Evolutionary conservation across 164 flowering plant species (phyloP).

Genomic region (Nymphaea colorata): DNA sequence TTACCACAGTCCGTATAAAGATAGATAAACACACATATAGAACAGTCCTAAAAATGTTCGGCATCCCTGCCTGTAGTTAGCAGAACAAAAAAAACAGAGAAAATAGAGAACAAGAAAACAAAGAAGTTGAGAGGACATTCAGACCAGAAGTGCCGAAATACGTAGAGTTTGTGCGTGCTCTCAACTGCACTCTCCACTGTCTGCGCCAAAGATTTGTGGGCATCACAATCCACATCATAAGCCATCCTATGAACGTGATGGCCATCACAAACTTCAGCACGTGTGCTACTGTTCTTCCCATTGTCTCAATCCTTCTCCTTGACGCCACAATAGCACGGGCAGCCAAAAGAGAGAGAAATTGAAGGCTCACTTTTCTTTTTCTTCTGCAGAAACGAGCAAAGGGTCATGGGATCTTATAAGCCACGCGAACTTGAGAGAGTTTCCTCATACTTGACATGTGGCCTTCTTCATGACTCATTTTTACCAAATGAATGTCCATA

Average conservation of each 20-base stretch:
- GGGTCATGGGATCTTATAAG: too few relatives aligned
- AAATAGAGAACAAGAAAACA: background rate
- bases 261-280: background rate
- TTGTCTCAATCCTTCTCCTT: background rate
- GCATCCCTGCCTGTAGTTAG: background rate
- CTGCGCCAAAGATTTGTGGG: conserved; percentile 35
- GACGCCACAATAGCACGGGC: too few relatives aligned
- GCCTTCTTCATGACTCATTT: too few relatives aligned
- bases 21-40: background rate
- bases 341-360: too few relatives aligned
- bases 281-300: background rate
- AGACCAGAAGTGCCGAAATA: conserved; percentile 58
- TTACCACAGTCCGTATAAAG: background rate
- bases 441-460: too few relatives aligned
- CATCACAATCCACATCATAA: conserved; percentile 45
- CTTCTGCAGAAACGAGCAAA: too few relatives aligned
- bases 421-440: too few relatives aligned
- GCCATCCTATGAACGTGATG: conserved; percentile 30
- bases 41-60: background rate
- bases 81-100: background rate
- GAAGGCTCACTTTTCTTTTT: too few relatives aligned
- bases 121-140: background rate
- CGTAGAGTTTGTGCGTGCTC: conserved; percentile 22
- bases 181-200: conserved; percentile 29
- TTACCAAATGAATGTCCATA: too few relatives aligned